These are phyloP conservation scores for Malus fusca DNA, from an alignment of 306 rosid genomes.

Conservation along the genomic window DNA sequence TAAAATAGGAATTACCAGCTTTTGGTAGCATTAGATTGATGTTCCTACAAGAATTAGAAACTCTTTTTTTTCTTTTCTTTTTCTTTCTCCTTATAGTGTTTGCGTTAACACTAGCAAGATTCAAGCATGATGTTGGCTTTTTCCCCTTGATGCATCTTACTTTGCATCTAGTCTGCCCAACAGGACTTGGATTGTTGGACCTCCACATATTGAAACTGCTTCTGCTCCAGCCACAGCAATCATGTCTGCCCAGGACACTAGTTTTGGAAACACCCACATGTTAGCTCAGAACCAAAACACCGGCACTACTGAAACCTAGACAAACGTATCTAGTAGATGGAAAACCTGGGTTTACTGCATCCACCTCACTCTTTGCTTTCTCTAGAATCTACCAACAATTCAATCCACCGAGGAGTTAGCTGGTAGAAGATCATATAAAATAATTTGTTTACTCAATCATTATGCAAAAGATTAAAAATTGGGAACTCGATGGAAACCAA, in stretches of 20 bases:
- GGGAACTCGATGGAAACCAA: background rate
- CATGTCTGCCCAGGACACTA: conserved; percentile 92
- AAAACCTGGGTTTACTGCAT: conserved; percentile 64
- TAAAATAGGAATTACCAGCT: background rate
- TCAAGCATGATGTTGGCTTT: background rate
- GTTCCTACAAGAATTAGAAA: background rate
- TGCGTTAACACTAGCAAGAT: background rate
- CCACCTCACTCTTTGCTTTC: conserved; percentile 76
- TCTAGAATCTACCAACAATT: conserved; percentile 52
- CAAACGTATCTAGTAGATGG: conserved; percentile 20
- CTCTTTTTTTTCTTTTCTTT: background rate
- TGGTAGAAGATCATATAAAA: conserved; percentile 8
- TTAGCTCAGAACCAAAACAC: conserved; percentile 23
- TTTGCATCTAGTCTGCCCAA: conserved; percentile 72
- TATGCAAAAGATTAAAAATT: background rate
- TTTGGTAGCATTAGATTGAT: background rate
- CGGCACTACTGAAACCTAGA: conserved; percentile 7
- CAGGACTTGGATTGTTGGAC: conserved; percentile 65
- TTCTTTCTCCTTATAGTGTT: background rate
- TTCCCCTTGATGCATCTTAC: conserved; percentile 42
- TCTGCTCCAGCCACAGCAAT: conserved; percentile 94
- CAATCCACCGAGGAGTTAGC: conserved; percentile 25
- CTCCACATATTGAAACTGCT: conserved; percentile 88
- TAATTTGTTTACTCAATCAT: background rate
- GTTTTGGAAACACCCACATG: conserved; percentile 21